phyloP scores from a whole-genome alignment of 306 rosid species.

The Pyrus communis region DNA sequence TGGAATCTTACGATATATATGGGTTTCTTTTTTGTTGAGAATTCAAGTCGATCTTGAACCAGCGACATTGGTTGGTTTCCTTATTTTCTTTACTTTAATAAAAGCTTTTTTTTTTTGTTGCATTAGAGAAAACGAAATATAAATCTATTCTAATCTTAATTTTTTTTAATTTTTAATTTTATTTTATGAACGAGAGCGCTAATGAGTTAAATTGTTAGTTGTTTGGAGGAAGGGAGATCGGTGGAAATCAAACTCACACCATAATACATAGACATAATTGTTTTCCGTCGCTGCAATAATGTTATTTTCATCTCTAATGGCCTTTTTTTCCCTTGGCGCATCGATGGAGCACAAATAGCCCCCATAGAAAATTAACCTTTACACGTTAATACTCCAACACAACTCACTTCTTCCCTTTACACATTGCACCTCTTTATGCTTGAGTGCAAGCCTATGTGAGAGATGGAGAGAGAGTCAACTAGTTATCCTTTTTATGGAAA shows the following conservation, averaged over 20 bases:
- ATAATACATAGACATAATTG: too few relatives aligned
- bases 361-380: not conserved
- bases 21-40: not conserved
- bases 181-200: too few relatives aligned
- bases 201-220: too few relatives aligned
- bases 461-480: slow-evolving; percentile 46
- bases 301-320: not conserved
- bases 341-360: not conserved
- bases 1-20: not conserved
- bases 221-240: too few relatives aligned
- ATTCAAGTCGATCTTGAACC: not conserved
- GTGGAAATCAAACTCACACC: too few relatives aligned
- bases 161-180: too few relatives aligned
- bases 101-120: too few relatives aligned
- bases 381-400: not conserved
- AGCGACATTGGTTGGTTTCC: not conserved
- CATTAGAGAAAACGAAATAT: too few relatives aligned
- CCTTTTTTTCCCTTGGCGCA: not conserved
- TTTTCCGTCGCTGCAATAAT: too few relatives aligned
- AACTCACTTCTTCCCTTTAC: slow-evolving; percentile 19
- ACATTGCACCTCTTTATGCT: slow-evolving; percentile 23
- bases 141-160: too few relatives aligned
- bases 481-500: slow-evolving; percentile 26
- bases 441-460: slow-evolving; percentile 19
- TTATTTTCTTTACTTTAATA: too few relatives aligned